Base-by-base conservation (phyloP, 495 filamentous ascomycete genomes). In the Poronia punctata region DNA sequence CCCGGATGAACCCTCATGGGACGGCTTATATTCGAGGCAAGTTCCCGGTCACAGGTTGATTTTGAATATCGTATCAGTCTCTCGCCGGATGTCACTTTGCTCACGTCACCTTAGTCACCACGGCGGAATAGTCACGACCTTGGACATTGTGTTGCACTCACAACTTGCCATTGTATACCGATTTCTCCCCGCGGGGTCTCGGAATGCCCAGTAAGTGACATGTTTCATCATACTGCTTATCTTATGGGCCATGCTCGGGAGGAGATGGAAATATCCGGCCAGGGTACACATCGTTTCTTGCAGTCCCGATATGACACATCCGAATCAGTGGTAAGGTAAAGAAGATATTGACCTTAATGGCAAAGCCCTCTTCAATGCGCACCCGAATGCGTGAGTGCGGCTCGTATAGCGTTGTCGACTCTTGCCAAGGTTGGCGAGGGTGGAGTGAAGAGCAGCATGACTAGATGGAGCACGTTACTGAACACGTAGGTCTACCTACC, bases 81-180 rank as follows among this genome's bases (percentile, higher is more conserved):
- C n/a, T 4, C 25, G 9, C 6, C 16, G 2, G 10, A 29, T 12
- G 9, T 9, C 10, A 28, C n/a, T n/a, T n/a, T 23, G 14, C 27
- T 40, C 2, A 40, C 38, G n/a, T 40, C 11, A 8, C 9, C 5
- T 1, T 19, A 41, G 38, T 3, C 24, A 41, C 20, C 11, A 12
- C 6, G 38, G 38, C 3, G 29, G 38, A 7, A 24, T 41, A 33
- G 26, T 19, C 15, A 25, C 29, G 2, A 12, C 29, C 6, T 20
- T 41, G 10, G n/a, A 41, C 15, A 26, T 41, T 11, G 10, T 41
- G 21, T 16, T 41, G 19, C 29, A 41, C 22, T 33, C 28, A 7
- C 38, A 41, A 17, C 49, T 79, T 47, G 73, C 75, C 1, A 56
- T 84, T 30, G 70, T 82, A 12, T 79, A 83, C 56, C 70, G 79